phyloP scores from a whole-genome alignment of 345 rosid genomes.

The Draba incana region DNA sequence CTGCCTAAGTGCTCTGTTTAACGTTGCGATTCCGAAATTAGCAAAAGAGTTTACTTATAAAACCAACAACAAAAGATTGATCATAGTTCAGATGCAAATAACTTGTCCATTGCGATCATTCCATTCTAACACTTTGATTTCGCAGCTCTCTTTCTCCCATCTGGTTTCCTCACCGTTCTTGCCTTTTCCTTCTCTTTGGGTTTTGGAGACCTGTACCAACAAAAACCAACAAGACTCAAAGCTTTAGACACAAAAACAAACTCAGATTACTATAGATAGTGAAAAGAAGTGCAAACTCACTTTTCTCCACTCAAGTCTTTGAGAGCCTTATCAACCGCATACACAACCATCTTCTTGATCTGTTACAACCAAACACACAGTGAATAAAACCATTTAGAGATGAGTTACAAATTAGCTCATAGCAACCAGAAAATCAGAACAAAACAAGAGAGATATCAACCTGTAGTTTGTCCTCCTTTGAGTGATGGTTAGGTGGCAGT shows the following conservation, averaged over 20 bases:
- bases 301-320: background rate
- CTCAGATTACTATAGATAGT: background rate
- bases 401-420: background rate
- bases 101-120: background rate
- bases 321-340: conserved; percentile 34
- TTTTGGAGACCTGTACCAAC: conserved; percentile 5
- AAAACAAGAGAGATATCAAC: conserved; percentile 28
- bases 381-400: background rate
- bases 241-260: background rate
- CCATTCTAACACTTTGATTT: background rate
- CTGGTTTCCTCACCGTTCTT: no score
- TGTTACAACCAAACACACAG: conserved; percentile 22
- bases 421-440: background rate
- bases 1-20: background rate
- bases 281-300: conserved; percentile 27
- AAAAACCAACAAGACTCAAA: background rate
- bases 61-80: background rate
- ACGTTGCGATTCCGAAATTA: background rate
- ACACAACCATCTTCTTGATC: conserved; percentile 39
- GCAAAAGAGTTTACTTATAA: conserved; percentile 6
- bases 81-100: background rate
- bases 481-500: conserved; percentile 58
- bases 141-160: background rate
- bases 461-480: conserved; percentile 70
- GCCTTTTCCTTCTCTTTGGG: background rate